Base-by-base conservation (phyloP, 2,329 filamentous ascomycete species). In the Penicillium sp. region DNA sequence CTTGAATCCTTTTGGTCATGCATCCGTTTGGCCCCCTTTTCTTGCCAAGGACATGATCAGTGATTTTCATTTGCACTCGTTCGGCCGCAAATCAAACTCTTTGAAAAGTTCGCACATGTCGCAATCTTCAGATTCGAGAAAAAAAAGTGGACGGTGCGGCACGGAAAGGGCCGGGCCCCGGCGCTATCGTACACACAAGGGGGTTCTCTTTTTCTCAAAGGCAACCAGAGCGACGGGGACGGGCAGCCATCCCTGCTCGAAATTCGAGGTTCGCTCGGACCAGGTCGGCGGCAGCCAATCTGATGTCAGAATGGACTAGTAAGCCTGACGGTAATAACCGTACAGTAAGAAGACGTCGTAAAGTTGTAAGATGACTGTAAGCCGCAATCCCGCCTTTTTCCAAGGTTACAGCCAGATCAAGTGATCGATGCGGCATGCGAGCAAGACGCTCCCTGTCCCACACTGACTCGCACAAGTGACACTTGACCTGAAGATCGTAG, bases 381-480 rank as follows among this genome's bases (percentile, higher is more conserved):
- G 51, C 54, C 55, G 65, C 67, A 58, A 63, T 58, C 36, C 31
- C 43, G 43, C 10, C 57, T 62, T 57, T 59, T 55, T 49, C 49
- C 52, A 34, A 24, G 34, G 54, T 54, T 59, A 65, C 61, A 58
- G 69, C 81, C 29, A 71, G 71, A 81, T 86, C 83, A 86, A 85
- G 83, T 86, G 83, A 86, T 76, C 74, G 74, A 71, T 78, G 79
- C 68, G 66, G 69, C 71, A 85, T 85, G 83, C 83, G 82, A 79
- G 73, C 71, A 70, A 70, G 65, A 66, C 62, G 61, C 67, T 65
- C 62, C 56, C 47, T 59, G 59, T 67, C 59, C 63, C 60, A 61
- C 59, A 63, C 63, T 67, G 57, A 59, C 57, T 62, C 55, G 58
- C 60, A 63, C 61, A 61, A 56, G 55, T 61, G 45, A 60, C 61